A percentile compares a stretch with the other conserved stretches of the same genome.
Conservation (phyloP, 345 rosid species). For the Lagerstroemia speciosa region DNA sequence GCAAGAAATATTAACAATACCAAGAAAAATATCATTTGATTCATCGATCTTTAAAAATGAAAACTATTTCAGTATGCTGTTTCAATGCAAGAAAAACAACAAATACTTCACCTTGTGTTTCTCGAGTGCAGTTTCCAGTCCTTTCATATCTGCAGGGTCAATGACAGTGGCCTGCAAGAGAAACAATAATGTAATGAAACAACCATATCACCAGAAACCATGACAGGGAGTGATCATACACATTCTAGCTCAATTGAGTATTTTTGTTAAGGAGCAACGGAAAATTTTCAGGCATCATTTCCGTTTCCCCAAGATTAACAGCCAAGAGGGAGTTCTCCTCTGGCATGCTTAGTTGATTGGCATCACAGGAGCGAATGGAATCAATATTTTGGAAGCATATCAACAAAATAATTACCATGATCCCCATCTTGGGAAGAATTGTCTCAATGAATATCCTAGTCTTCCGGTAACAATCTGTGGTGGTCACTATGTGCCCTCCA, state of each 20-base stretch:
- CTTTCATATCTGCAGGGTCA: slow-evolving; percentile 86
- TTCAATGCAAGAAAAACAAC: neutral
- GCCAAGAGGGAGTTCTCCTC: neutral
- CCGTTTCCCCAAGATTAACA: neutral
- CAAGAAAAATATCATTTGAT: slow-evolving; percentile 6
- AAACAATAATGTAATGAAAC: neutral
- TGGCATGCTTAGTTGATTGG: neutral
- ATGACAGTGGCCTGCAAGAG: slow-evolving; percentile 77
- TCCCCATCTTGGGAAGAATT: slow-evolving; percentile 86
- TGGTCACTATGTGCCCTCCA: slow-evolving; percentile 90
- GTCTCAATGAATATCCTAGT: slow-evolving; percentile 94
- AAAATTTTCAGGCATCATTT: neutral
- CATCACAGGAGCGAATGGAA: too few species aligned
- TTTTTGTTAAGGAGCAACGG: neutral
- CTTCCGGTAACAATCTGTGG: slow-evolving; percentile 92
- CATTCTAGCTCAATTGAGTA: neutral
- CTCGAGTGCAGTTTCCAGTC: slow-evolving; percentile 67
- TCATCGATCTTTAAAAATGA: neutral
- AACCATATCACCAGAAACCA: neutral
- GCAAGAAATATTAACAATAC: slow-evolving; percentile 18
- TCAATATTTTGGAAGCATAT: neutral
- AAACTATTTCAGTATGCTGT: neutral
- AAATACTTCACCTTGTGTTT: slow-evolving; percentile 43
- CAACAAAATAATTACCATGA: slow-evolving; percentile 38
- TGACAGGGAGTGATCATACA: neutral